Evolutionary conservation across 768 basidiomycete species (phyloP).

Genomic region (Kockovaella imperatae): DNA sequence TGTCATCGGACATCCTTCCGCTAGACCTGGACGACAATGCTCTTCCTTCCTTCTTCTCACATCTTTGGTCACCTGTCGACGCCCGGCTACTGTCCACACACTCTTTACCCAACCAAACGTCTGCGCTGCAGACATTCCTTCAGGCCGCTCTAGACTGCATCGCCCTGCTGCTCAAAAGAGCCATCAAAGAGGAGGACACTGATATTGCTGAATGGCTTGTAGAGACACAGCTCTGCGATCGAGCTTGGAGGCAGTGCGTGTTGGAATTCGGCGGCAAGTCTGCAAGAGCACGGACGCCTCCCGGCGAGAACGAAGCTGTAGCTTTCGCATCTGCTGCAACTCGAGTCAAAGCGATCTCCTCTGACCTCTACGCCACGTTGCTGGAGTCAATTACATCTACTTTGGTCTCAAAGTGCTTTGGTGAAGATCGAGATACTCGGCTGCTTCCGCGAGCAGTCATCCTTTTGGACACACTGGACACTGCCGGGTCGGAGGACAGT

Average conservation of each 20-base stretch:
- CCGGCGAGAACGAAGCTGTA: background rate
- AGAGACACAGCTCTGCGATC: conserved; percentile 44
- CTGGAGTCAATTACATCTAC: background rate
- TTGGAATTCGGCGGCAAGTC: conserved; percentile 27
- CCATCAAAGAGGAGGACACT: conserved; percentile 40
- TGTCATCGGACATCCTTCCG: conserved; percentile 51
- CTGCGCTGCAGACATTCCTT: conserved; percentile 56
- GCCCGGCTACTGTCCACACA: conserved; percentile 58
- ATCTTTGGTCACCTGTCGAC: conserved; percentile 77
- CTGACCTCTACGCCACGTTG: conserved; percentile 5
- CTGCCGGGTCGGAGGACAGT: too few species aligned
- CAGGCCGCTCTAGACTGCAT: conserved; percentile 64
- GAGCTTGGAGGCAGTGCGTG: conserved; percentile 40
- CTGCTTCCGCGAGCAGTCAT: too few species aligned
- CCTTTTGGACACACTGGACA: too few species aligned
- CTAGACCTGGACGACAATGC: conserved; percentile 25
- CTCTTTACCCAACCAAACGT: conserved; percentile 50
- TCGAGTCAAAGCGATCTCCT: background rate
- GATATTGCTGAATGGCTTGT: conserved; percentile 45
- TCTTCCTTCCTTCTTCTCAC: conserved; percentile 56
- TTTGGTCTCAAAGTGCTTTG: background rate
- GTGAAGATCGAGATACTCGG: too few species aligned
- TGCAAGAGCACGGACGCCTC: conserved; percentile 10
- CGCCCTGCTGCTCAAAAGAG: conserved; percentile 51
- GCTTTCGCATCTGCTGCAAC: background rate